These are phyloP conservation scores for Tricholoma sp. DNA, from an alignment of 768 basidiomycete species.

Conservation along the genomic window DNA sequence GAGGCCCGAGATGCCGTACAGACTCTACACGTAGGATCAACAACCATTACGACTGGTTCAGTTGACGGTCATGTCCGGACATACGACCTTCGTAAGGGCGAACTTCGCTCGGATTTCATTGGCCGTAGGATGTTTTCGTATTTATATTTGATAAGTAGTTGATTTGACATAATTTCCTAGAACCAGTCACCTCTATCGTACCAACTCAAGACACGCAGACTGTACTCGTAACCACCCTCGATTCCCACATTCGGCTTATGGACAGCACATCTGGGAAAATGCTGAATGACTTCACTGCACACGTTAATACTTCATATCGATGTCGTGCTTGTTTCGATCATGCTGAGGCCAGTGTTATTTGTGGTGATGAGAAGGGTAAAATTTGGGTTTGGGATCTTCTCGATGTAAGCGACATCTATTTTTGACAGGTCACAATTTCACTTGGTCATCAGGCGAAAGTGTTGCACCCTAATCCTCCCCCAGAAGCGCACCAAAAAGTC, in stretches of 20 bases:
- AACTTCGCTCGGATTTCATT: conserved; percentile 83
- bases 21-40: conserved; percentile 60
- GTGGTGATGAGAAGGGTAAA: conserved; percentile 86
- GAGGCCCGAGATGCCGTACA: conserved; percentile 89
- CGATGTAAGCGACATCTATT: conserved; percentile 46
- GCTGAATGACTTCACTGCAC: conserved; percentile 82
- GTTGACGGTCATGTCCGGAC: conserved; percentile 91
- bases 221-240: conserved; percentile 76
- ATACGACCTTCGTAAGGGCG: conserved; percentile 93
- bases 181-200: conserved; percentile 80
- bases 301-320: conserved; percentile 70
- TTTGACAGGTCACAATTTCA: background rate
- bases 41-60: conserved; percentile 73
- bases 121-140: conserved; percentile 58
- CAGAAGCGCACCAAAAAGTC: conserved; percentile 74
- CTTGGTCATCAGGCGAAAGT: conserved; percentile 52
- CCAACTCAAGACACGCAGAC: conserved; percentile 79
- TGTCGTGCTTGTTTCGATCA: conserved; percentile 80
- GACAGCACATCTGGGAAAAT: conserved; percentile 78
- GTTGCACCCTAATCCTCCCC: conserved; percentile 68
- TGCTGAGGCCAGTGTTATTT: conserved; percentile 75
- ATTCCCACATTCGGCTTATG: conserved; percentile 82
- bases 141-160: background rate
- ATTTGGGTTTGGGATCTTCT: conserved; percentile 95
- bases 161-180: conserved; percentile 33